These are phyloP conservation scores for Cryptosporidium ryanae DNA, from an alignment of 169 alveolate genomes.

Conservation along the genomic window DNA sequence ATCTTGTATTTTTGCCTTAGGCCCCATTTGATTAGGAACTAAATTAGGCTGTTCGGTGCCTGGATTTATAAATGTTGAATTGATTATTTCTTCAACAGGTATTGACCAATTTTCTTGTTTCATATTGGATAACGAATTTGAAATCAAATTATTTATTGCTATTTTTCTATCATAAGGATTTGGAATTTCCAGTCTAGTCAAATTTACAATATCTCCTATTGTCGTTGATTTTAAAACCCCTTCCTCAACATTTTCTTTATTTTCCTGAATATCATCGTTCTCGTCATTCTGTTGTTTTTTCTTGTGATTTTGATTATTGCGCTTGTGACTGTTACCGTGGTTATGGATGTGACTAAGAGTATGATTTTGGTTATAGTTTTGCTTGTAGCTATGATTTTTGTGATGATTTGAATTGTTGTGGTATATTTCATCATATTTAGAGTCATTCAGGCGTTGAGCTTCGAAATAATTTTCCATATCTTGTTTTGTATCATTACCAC, in stretches of 20 bases:
- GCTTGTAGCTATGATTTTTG: not conserved
- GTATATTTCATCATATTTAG: not conserved
- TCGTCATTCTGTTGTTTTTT: too few species aligned
- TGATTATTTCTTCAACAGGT: conserved; percentile 56
- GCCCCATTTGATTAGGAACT: conserved; percentile 72
- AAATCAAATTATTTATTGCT: conserved; percentile 36
- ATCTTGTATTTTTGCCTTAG: conserved; percentile 52
- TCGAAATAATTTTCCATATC: not conserved
- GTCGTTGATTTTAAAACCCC: conserved; percentile 14
- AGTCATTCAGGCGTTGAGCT: not conserved
- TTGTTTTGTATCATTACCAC: not conserved
- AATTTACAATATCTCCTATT: conserved; percentile 37
- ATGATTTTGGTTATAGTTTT: not conserved
- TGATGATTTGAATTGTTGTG: not conserved
- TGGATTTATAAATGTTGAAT: conserved; percentile 66
- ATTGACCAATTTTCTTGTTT: conserved; percentile 70
- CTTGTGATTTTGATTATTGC: too few species aligned
- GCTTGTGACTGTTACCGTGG: not conserved
- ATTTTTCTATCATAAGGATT: conserved; percentile 53
- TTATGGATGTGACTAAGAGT: not conserved
- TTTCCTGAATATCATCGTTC: not conserved
- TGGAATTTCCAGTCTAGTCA: conserved; percentile 49
- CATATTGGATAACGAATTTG: conserved; percentile 29
- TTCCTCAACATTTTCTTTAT: not conserved
- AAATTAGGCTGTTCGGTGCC: conserved; percentile 63